These are phyloP conservation scores for Hemisphaericaspora xylofermentans DNA, from an alignment of 1,139 yeast genomes.

Conservation along the genomic window DNA sequence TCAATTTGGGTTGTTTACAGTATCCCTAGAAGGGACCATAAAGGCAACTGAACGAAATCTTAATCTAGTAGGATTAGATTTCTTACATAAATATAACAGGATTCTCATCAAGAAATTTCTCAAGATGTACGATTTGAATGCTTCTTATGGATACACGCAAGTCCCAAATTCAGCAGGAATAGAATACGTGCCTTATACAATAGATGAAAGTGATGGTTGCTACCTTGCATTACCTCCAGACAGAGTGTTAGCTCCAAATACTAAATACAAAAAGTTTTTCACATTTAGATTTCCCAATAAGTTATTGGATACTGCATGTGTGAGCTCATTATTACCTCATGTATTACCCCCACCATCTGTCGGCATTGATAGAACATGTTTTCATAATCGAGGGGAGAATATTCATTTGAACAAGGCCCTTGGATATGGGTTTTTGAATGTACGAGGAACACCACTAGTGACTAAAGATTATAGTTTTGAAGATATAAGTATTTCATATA, in stretches of 20 bases:
- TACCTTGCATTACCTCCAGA: slow-evolving; percentile 52
- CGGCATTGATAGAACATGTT: slow-evolving; percentile 53
- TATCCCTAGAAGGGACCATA: slow-evolving; percentile 47
- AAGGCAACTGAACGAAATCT: slow-evolving; percentile 32
- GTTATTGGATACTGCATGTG: slow-evolving; percentile 57
- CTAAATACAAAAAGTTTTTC: slow-evolving; percentile 60
- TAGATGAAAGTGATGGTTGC: slow-evolving; percentile 49
- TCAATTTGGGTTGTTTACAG: slow-evolving; percentile 46
- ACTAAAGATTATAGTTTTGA: slow-evolving; percentile 45
- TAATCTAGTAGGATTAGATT: slow-evolving; percentile 12
- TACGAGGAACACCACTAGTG: slow-evolving; percentile 44
- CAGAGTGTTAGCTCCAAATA: slow-evolving; percentile 49
- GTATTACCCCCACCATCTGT: slow-evolving; percentile 63
- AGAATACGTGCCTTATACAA: slow-evolving; percentile 42
- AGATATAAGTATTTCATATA: slow-evolving; percentile 41
- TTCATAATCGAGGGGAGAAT: slow-evolving; percentile 33
- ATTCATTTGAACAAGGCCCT: slow-evolving; percentile 42
- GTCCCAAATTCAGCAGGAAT: slow-evolving; percentile 54
- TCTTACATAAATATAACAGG: slow-evolving; percentile 24
- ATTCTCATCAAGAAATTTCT: slow-evolving; percentile 44
- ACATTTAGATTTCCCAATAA: slow-evolving; percentile 61
- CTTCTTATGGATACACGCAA: slow-evolving; percentile 42
- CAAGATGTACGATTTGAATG: slow-evolving; percentile 49
- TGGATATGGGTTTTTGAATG: slow-evolving; percentile 43
- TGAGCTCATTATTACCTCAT: slow-evolving; percentile 53